phyloP scores from a whole-genome alignment of 2,329 filamentous ascomycete species.

The Juglanconis oblonga region DNA sequence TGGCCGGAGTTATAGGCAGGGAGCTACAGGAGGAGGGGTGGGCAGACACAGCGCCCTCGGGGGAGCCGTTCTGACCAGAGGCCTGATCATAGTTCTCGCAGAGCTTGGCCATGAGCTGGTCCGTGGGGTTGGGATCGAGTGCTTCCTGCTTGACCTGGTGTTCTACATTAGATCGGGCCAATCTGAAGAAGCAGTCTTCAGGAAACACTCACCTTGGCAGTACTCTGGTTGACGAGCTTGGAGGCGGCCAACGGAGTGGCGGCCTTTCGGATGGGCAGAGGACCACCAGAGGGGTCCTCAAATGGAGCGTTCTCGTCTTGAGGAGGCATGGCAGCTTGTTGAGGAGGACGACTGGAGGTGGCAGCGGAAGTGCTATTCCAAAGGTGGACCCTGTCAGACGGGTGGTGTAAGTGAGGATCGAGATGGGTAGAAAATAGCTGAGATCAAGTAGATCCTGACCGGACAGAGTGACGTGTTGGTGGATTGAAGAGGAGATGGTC shows the following conservation, averaged over 20 bases:
- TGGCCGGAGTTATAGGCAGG: slow-evolving; percentile 60
- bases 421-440: slow-evolving; percentile 16
- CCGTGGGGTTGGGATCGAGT: slow-evolving; percentile 55
- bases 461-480: slow-evolving; percentile 1
- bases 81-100: slow-evolving; percentile 24
- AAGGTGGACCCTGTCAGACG: slow-evolving; percentile 3
- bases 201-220: slow-evolving; percentile 44
- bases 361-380: slow-evolving; percentile 11
- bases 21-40: slow-evolving; percentile 55
- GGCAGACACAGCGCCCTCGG: slow-evolving; percentile 58
- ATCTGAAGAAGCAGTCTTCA: slow-evolving; percentile 1
- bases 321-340: slow-evolving; percentile 2
- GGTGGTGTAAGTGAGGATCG: slow-evolving; percentile 9
- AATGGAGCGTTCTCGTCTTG: slow-evolving; percentile 17
- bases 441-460: slow-evolving; percentile 15
- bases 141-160: slow-evolving; percentile 43
- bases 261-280: slow-evolving; percentile 37
- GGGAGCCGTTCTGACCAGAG: slow-evolving; percentile 62
- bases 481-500: not conserved
- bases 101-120: slow-evolving; percentile 64
- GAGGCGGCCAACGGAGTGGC: slow-evolving; percentile 48
- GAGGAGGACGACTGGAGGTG: not conserved
- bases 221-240: slow-evolving; percentile 54
- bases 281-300: slow-evolving; percentile 1
- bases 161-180: slow-evolving; percentile 15